phyloP scores from a whole-genome alignment of 352 stramenopile genomes.

The Globisporangium viniferum region DNA sequence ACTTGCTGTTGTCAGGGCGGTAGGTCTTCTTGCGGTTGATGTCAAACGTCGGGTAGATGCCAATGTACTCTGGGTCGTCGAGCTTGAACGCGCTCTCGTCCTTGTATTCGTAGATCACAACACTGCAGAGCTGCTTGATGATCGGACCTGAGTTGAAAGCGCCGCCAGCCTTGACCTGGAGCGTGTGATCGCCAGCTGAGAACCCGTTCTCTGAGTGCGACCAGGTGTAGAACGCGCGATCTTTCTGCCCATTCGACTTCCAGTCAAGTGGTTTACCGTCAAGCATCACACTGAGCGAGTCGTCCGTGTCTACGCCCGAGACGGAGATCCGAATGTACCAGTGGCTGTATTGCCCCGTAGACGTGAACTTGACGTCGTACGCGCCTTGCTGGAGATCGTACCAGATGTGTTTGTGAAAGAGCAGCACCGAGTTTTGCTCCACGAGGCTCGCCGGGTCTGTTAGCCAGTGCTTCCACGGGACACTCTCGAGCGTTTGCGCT shows the following conservation, averaged over 20 bases:
- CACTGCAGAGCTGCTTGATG: constrained; percentile 36
- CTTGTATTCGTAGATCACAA: constrained; percentile 30
- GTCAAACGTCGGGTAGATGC: constrained; percentile 32
- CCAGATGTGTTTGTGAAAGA: constrained; percentile 34
- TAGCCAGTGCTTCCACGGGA: constrained; percentile 35
- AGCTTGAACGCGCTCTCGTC: constrained; percentile 23
- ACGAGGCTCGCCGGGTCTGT: constrained; percentile 18
- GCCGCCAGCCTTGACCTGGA: constrained; percentile 6
- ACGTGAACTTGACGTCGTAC: constrained; percentile 29
- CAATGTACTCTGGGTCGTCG: constrained; percentile 23
- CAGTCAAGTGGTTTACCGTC: constrained; percentile 20
- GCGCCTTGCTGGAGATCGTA: constrained; percentile 28
- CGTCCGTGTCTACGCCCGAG: constrained; percentile 25
- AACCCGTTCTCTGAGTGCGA: constrained; percentile 8
- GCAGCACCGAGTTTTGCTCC: constrained; percentile 23
- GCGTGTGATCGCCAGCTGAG: constrained; percentile 12
- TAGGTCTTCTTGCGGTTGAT: constrained; percentile 26
- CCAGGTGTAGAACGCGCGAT: constrained; percentile 31
- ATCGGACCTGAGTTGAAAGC: constrained; percentile 19
- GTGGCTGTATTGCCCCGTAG: constrained; percentile 27
- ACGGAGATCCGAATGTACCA: constrained; percentile 27
- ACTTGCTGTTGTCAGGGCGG: constrained; percentile 31
- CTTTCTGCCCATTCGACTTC: constrained; percentile 25
- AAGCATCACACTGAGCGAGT: constrained; percentile 25
- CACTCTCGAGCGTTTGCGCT: neutral